A percentile compares a stretch with the other conserved stretches of the same genome.
These are phyloP conservation scores for Paraleonurus japonicus DNA, from an alignment of 257 asterid genomes.

Conservation along the genomic window DNA sequence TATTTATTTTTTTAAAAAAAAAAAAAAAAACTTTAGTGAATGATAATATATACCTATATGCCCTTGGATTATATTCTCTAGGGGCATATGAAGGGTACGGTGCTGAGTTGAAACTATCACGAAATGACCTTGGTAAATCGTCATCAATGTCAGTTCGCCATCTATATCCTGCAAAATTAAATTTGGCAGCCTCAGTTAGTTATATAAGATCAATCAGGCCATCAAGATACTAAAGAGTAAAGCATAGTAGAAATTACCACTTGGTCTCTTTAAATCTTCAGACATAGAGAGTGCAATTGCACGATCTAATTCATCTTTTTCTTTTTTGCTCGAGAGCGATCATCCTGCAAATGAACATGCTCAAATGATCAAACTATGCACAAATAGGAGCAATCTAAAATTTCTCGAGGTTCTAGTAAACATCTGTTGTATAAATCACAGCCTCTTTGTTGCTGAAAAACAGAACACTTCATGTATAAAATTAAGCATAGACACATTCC, in stretches of 20 bases:
- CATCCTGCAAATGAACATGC: conserved; percentile 59
- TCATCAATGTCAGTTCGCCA: conserved; percentile 57
- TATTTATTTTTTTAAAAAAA: neutral
- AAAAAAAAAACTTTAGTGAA: neutral
- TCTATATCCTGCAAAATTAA: conserved; percentile 51
- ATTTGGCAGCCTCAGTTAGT: neutral
- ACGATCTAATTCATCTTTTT: conserved; percentile 79
- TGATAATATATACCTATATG: conserved; percentile 45
- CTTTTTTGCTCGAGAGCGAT: conserved; percentile 55
- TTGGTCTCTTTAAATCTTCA: conserved; percentile 69
- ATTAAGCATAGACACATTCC: conserved; percentile 1
- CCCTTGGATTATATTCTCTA: conserved; percentile 52
- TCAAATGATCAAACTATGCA: conserved; percentile 5
- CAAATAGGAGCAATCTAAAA: neutral
- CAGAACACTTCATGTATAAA: neutral
- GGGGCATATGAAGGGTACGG: conserved; percentile 57
- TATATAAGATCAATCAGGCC: neutral
- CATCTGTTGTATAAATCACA: neutral
- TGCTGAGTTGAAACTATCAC: conserved; percentile 45
- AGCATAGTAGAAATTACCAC: conserved; percentile 34
- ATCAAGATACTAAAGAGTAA: conserved; percentile 1
- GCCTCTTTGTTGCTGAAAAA: neutral
- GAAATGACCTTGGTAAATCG: conserved; percentile 51
- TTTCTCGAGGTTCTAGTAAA: neutral
- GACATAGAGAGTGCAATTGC: conserved; percentile 81